Evolutionary conservation across 2,329 filamentous ascomycete species (phyloP), one percentile per base, ranked within the genome.

Genomic region (Lecanoromycetidae sp.): DNA sequence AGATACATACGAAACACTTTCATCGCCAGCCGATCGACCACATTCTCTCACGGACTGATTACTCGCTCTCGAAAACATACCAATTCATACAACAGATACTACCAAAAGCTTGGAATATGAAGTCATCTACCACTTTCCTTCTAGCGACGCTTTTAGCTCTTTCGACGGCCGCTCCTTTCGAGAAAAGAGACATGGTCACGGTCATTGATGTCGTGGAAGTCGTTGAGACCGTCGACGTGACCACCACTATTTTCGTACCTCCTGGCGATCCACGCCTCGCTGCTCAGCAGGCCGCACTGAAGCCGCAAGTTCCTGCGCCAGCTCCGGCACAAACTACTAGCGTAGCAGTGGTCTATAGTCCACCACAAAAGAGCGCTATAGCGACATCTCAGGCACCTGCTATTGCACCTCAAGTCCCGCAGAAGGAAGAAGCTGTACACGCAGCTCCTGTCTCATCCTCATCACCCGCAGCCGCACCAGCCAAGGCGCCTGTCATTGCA

Each of bases 211-310:
- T 63, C 30, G 64, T 68, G 19, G 60, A 67, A 43, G 69, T 67
- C 45, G 66, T 68, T 55, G 68, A 69, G 46, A 76, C 71, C 34
- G 60, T 76, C 41, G 61, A 66, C 44, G 61, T 70, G 48, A 70
- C 68, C 50, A 66, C 64, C 53, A 73, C 70, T 50, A 52, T 76
- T 59, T 72, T 64, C 63, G 62, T 70, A 19, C 57, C 66, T 57
- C 48, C 58, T 44, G 48, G 60, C 57, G 33, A 57, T 53, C 50
- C 51, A 41, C 26, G 40, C 42, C 36, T 35, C 22, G 7, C 27
- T 7, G 9, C 34, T 10, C 44, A 47, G 25, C 22, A 29, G 20
- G 37, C 25, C 15, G 29, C 25, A 9, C 15, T 23, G 9, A 30
- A 7, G 12, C 7, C 9, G 35, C 27, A 37, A 32, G 22, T 34